Evolutionary conservation across 2,329 filamentous ascomycete genomes (phyloP).

Genomic region (Cercospora citrullina): DNA sequence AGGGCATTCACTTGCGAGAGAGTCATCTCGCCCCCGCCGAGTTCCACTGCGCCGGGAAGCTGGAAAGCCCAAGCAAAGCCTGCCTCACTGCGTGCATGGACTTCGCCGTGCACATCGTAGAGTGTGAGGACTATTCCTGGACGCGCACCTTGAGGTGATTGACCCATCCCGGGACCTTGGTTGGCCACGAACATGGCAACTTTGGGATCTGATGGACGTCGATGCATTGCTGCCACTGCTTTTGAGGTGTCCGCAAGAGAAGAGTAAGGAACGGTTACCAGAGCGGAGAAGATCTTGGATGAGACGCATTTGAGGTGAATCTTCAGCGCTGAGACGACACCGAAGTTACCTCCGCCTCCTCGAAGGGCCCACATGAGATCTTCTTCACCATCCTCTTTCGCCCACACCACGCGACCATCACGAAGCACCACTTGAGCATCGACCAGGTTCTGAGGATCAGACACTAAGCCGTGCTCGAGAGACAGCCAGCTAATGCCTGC

Average conservation of each 20-base stretch:
- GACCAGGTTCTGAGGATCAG: slow-evolving; percentile 45
- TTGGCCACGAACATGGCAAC: slow-evolving; percentile 37
- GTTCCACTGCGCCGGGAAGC: slow-evolving; percentile 31
- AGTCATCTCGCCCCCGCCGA: slow-evolving; percentile 28
- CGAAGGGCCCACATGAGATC: slow-evolving; percentile 46
- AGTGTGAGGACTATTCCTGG: slow-evolving; percentile 33
- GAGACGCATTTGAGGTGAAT: slow-evolving; percentile 35
- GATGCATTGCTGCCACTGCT: slow-evolving; percentile 31
- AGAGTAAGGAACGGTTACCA: slow-evolving; percentile 29
- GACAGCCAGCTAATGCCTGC: slow-evolving; percentile 46
- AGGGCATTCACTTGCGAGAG: slow-evolving; percentile 32
- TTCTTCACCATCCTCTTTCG: slow-evolving; percentile 36
- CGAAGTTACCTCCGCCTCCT: slow-evolving; percentile 44
- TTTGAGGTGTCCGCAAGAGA: slow-evolving; percentile 27
- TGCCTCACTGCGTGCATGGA: slow-evolving; percentile 33
- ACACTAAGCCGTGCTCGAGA: slow-evolving; percentile 42
- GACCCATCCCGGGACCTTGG: slow-evolving; percentile 29
- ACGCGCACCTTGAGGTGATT: slow-evolving; percentile 26
- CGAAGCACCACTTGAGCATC: slow-evolving; percentile 43
- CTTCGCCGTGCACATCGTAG: slow-evolving; percentile 38
- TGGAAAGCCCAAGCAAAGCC: slow-evolving; percentile 37
- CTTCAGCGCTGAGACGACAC: slow-evolving; percentile 35
- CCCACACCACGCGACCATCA: slow-evolving; percentile 44
- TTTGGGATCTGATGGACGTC: slow-evolving; percentile 32
- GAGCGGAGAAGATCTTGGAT: slow-evolving; percentile 30